Percentiles rank a stretch among this genome's conserved stretches.
phyloP scores from a whole-genome alignment of 768 basidiomycete species.

The Mycena chlorophos region DNA sequence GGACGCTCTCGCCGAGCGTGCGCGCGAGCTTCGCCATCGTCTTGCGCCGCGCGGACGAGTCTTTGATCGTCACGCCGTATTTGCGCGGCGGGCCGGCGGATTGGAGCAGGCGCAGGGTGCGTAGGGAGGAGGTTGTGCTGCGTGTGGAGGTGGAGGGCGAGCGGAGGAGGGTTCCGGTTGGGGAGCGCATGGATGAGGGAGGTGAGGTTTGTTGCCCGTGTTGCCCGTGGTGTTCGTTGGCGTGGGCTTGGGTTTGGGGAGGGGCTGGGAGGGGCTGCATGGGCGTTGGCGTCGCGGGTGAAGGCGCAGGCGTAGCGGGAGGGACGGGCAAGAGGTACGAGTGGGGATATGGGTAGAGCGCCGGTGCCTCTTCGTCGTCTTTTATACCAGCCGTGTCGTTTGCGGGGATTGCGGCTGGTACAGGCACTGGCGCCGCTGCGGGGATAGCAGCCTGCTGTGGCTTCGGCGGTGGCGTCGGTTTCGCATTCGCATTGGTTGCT shows the following conservation, averaged over 20 bases:
- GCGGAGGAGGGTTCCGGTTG: neutral
- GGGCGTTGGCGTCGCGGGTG: no score
- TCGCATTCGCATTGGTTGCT: no score
- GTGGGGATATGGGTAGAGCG: neutral
- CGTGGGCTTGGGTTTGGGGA: neutral
- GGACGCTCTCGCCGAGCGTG: constrained; percentile 48
- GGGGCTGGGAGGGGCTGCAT: no score
- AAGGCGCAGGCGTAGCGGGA: neutral
- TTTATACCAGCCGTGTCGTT: no score
- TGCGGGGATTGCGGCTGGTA: neutral
- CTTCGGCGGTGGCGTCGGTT: no score
- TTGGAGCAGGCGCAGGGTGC: neutral
- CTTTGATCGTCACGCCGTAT: neutral
- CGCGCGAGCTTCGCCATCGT: constrained; percentile 43
- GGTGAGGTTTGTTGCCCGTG: no score
- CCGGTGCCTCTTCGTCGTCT: no score
- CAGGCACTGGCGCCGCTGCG: neutral
- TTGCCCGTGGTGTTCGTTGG: no score
- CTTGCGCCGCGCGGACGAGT: constrained; percentile 18
- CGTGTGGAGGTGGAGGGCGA: neutral
- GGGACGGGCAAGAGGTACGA: neutral
- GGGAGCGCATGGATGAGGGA: no score
- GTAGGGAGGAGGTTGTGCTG: neutral
- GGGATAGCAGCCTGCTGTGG: neutral
- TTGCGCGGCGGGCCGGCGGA: neutral